These are phyloP conservation scores for Cladosporium sp. DNA, from an alignment of 2,329 filamentous ascomycete genomes.

Conservation along the genomic window DNA sequence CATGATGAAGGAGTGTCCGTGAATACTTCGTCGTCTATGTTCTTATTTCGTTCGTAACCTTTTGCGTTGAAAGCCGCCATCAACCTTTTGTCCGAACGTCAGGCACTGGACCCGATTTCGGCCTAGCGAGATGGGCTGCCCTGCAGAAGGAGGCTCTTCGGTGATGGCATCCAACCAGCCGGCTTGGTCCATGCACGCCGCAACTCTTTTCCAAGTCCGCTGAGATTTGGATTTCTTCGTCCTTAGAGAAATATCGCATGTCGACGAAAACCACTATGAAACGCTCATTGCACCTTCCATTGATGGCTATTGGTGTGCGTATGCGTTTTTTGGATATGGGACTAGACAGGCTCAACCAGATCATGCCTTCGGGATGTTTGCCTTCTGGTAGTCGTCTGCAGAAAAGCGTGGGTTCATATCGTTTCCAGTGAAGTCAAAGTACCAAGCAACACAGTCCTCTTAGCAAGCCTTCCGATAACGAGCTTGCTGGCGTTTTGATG, in stretches of 20 bases:
- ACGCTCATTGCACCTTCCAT: too few species aligned
- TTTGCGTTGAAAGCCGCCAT: slow-evolving; percentile 5
- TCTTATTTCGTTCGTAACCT: not conserved
- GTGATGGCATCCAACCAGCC: not conserved
- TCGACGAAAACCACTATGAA: too few species aligned
- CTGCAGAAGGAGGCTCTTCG: not conserved
- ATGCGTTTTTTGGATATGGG: not conserved
- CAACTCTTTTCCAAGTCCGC: not conserved
- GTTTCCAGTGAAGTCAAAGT: not conserved
- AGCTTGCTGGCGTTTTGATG: slow-evolving; percentile 13
- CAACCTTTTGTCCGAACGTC: not conserved
- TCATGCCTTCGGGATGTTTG: too few species aligned
- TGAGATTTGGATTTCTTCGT: not conserved
- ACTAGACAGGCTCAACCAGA: not conserved
- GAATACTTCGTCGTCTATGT: not conserved
- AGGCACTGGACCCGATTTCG: slow-evolving; percentile 7
- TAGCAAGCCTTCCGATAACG: slow-evolving; percentile 12
- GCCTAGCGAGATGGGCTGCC: not conserved
- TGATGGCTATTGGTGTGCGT: not conserved
- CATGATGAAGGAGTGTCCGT: not conserved
- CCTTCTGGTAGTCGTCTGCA: too few species aligned
- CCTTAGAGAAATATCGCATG: not conserved
- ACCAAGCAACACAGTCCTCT: slow-evolving; percentile 12
- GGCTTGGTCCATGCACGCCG: not conserved
- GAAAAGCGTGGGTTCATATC: too few species aligned